phyloP scores from a whole-genome alignment of 371 early-diverging fungal species.

The Mucor saturninus region DNA sequence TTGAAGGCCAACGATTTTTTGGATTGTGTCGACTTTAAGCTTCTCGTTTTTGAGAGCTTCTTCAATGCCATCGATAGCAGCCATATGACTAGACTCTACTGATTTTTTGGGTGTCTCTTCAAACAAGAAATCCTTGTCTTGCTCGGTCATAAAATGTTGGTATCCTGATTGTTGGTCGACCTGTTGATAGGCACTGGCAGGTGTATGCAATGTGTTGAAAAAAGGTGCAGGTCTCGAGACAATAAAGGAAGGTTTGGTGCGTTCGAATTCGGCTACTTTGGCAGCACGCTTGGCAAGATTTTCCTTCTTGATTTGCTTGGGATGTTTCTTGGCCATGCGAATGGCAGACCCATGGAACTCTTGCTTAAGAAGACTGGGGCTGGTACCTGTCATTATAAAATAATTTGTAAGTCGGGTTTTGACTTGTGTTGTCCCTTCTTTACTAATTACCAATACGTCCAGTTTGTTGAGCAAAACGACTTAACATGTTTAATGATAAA shows the following conservation, averaged over 20 bases:
- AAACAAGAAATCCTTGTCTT: constrained; percentile 60
- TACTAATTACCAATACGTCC: constrained; percentile 18
- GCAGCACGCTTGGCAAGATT: constrained; percentile 53
- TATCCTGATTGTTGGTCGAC: constrained; percentile 31
- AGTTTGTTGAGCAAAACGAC: constrained; percentile 20
- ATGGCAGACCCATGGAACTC: constrained; percentile 47
- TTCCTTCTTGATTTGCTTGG: constrained; percentile 58
- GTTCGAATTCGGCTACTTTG: constrained; percentile 46
- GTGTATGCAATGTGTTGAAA: constrained; percentile 48
- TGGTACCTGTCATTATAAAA: not conserved
- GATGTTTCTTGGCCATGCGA: constrained; percentile 51
- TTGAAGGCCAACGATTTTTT: constrained; percentile 76
- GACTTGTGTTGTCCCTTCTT: no score
- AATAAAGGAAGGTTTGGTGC: constrained; percentile 51
- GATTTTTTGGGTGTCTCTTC: constrained; percentile 62
- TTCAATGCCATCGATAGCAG: constrained; percentile 46
- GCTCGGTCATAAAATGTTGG: constrained; percentile 57
- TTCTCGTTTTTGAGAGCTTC: constrained; percentile 51
- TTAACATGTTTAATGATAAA: constrained; percentile 20
- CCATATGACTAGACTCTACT: constrained; percentile 44
- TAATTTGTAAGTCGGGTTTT: no score
- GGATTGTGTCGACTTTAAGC: constrained; percentile 70
- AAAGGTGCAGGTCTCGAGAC: constrained; percentile 45
- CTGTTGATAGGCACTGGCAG: constrained; percentile 42
- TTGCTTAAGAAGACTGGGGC: constrained; percentile 25